phyloP scores from a whole-genome alignment of 2,329 filamentous ascomycete species.

The Colletotrichum kahawae region DNA sequence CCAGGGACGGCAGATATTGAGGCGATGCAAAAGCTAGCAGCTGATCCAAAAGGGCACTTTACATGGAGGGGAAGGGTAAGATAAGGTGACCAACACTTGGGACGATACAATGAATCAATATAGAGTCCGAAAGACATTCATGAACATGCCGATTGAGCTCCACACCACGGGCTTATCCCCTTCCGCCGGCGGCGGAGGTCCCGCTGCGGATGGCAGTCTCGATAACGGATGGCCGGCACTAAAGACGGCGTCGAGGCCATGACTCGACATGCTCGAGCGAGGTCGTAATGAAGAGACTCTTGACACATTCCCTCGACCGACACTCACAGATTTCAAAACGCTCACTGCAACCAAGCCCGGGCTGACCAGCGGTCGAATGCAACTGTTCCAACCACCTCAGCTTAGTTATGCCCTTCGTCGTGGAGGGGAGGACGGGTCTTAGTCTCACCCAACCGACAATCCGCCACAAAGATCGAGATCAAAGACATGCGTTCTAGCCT shows the following conservation, averaged over 20 bases:
- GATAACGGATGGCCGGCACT: not conserved
- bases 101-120: not conserved
- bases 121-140: not conserved
- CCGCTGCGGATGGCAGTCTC: not conserved
- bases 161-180: not conserved
- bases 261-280: not conserved
- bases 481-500: not conserved
- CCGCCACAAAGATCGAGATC: not conserved
- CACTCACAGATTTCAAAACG: not conserved
- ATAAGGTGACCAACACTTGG: not conserved
- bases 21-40: constrained; percentile 15
- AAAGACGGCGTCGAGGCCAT: not conserved
- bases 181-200: not conserved
- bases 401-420: not conserved
- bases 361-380: not conserved
- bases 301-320: not conserved
- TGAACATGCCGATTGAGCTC: not conserved
- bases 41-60: constrained; percentile 21
- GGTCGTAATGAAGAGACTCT: not conserved
- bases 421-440: not conserved
- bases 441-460: not conserved
- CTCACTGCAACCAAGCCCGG: not conserved
- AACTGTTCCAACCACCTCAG: not conserved
- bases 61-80: constrained; percentile 19
- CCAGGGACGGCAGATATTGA: constrained; percentile 5